Conservation (phyloP, 1,284 basidiomycete genomes). For the Pisolithus thermaeus region DNA sequence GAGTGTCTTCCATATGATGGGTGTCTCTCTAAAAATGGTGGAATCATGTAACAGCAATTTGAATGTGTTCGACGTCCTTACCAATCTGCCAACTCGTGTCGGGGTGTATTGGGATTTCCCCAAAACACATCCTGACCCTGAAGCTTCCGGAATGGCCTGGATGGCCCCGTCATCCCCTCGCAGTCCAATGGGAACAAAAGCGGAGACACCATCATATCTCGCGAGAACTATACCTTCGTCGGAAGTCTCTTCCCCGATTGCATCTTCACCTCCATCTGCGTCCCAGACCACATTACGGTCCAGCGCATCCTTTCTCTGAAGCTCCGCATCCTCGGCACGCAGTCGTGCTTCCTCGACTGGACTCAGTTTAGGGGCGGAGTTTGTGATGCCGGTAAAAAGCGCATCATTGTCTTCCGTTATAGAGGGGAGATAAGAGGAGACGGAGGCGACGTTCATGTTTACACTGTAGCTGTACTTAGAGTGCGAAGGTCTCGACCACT, state of each 20-base stretch:
- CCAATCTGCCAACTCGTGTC: slow-evolving; percentile 51
- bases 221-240: slow-evolving; percentile 38
- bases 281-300: slow-evolving; percentile 44
- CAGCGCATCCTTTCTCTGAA: slow-evolving; percentile 43
- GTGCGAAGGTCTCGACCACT: not conserved
- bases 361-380: slow-evolving; percentile 37
- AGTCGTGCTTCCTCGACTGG: slow-evolving; percentile 50
- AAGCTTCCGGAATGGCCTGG: slow-evolving; percentile 30
- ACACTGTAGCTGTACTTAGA: slow-evolving; percentile 39
- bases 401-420: slow-evolving; percentile 52
- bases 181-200: slow-evolving; percentile 41
- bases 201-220: slow-evolving; percentile 14
- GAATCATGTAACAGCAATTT: not conserved
- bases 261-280: slow-evolving; percentile 47
- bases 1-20: slow-evolving; percentile 39
- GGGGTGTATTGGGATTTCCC: slow-evolving; percentile 51
- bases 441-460: slow-evolving; percentile 62
- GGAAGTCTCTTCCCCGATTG: slow-evolving; percentile 43
- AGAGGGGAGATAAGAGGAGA: slow-evolving; percentile 67
- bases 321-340: slow-evolving; percentile 48
- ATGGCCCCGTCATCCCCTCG: slow-evolving; percentile 42
- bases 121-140: slow-evolving; percentile 39
- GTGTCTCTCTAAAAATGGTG: slow-evolving; percentile 14
- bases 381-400: slow-evolving; percentile 46
- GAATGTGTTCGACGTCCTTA: slow-evolving; percentile 22